Percentiles rank a stretch among this genome's conserved stretches.
These are phyloP conservation scores for Apiotrichum gracile DNA, from an alignment of 1,284 basidiomycete species.

Conservation along the genomic window DNA sequence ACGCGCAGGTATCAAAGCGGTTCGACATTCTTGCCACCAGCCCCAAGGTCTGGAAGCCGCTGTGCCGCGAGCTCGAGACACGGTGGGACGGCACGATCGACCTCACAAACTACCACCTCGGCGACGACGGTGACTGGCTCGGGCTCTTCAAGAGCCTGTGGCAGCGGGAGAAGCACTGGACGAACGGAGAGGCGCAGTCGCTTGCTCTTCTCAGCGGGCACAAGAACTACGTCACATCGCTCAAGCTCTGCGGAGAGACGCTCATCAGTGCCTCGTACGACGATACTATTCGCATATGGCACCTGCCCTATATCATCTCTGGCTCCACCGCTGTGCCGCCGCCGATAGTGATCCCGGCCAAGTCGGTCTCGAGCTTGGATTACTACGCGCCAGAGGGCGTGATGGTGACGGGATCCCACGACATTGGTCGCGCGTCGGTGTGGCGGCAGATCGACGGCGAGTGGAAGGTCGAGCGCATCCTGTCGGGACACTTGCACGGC, in stretches of 20 bases:
- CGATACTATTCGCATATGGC: constrained; percentile 79
- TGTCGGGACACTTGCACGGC: constrained; percentile 57
- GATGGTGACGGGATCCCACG: constrained; percentile 85
- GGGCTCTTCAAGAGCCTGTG: constrained; percentile 77
- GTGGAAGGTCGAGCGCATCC: constrained; percentile 70
- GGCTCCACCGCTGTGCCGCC: constrained; percentile 7
- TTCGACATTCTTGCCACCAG: constrained; percentile 65
- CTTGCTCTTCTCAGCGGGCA: constrained; percentile 75
- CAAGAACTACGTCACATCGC: constrained; percentile 78
- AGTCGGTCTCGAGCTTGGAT: constrained; percentile 83
- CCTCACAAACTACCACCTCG: constrained; percentile 33
- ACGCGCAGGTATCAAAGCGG: constrained; percentile 61
- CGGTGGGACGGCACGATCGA: constrained; percentile 22
- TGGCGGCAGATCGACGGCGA: constrained; percentile 63
- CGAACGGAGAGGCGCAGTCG: constrained; percentile 57
- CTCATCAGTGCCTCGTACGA: constrained; percentile 85
- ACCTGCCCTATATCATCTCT: constrained; percentile 60
- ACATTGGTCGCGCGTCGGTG: constrained; percentile 74
- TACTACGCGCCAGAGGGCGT: constrained; percentile 79
- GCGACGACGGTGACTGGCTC: constrained; percentile 65
- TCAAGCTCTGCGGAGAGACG: constrained; percentile 61
- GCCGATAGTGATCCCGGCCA: constrained; percentile 50
- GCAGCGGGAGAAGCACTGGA: constrained; percentile 80
- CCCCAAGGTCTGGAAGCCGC: constrained; percentile 63
- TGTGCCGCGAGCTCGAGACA: constrained; percentile 29